A percentile compares a stretch with the other conserved stretches of the same genome.
Conservation (phyloP, 331 rosid species). For the Erythrophleum ivorense region DNA sequence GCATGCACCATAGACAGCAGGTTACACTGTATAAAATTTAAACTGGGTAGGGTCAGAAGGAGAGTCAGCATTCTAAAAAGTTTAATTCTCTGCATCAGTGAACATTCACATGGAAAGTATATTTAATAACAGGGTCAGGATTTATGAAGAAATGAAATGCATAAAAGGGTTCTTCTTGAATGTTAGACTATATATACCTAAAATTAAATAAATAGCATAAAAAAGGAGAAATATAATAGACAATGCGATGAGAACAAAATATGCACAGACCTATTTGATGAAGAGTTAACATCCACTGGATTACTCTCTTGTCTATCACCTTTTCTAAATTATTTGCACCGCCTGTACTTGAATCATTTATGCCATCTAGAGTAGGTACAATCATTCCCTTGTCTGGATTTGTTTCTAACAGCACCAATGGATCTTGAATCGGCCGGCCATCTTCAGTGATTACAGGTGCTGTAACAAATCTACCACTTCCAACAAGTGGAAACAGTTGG, state of each 20-base stretch:
- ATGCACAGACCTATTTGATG: slow-evolving; percentile 92
- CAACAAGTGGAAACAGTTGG: slow-evolving; percentile 86
- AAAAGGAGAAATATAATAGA: slow-evolving; percentile 24
- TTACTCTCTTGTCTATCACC: slow-evolving; percentile 69
- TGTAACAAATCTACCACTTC: slow-evolving; percentile 93
- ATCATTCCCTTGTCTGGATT: slow-evolving; percentile 55
- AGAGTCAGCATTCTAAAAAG: background rate
- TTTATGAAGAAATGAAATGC: slow-evolving; percentile 21
- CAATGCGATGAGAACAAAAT: slow-evolving; percentile 3
- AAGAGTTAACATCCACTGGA: slow-evolving; percentile 96
- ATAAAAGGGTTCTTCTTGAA: slow-evolving; percentile 13
- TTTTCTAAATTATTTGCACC: slow-evolving; percentile 47
- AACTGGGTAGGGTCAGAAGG: background rate
- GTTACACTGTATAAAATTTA: background rate
- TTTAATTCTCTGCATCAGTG: background rate
- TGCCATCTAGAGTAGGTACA: slow-evolving; percentile 49
- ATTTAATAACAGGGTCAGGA: background rate
- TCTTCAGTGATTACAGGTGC: slow-evolving; percentile 88
- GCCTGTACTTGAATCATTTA: slow-evolving; percentile 38
- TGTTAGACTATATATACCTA: background rate
- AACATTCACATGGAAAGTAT: background rate
- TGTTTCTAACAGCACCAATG: slow-evolving; percentile 71
- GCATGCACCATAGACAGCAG: background rate
- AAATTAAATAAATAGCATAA: background rate
- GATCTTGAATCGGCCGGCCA: slow-evolving; percentile 88